These are phyloP conservation scores for Lepiota brunneoincarnata DNA, from an alignment of 768 basidiomycete genomes.

Conservation along the genomic window DNA sequence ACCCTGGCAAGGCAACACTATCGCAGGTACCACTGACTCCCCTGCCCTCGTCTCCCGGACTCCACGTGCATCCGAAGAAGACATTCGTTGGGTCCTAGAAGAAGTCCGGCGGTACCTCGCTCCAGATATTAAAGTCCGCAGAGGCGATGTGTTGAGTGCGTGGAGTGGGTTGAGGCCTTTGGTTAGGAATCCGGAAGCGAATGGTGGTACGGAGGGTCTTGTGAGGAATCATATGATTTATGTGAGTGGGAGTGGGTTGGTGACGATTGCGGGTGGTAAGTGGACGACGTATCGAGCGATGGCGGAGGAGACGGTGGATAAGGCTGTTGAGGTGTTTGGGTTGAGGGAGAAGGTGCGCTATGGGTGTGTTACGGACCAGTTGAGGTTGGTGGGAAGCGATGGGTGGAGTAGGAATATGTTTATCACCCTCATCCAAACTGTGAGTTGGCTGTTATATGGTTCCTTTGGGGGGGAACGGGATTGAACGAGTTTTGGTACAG, in stretches of 20 bases:
- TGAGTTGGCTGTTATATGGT: constrained; percentile 30
- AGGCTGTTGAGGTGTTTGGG: constrained; percentile 76
- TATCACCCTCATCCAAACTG: constrained; percentile 90
- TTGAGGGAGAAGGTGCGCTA: constrained; percentile 53
- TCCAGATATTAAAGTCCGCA: constrained; percentile 89
- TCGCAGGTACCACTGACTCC: constrained; percentile 95
- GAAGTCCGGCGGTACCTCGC: constrained; percentile 88
- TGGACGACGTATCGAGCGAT: constrained; percentile 98
- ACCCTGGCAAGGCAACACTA: constrained; percentile 97
- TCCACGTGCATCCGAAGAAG: constrained; percentile 85
- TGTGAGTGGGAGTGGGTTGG: constrained; percentile 72
- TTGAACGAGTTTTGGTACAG: constrained; percentile 31
- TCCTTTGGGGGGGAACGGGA: background rate
- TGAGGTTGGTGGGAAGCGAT: constrained; percentile 88
- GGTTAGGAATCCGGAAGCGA: constrained; percentile 69
- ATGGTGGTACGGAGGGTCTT: constrained; percentile 72
- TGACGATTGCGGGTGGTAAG: constrained; percentile 97
- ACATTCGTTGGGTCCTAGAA: constrained; percentile 95
- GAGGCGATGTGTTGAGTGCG: constrained; percentile 93
- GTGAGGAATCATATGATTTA: constrained; percentile 94
- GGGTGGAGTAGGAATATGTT: constrained; percentile 97
- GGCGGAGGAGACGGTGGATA: constrained; percentile 93
- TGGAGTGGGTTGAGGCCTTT: constrained; percentile 93
- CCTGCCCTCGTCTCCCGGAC: constrained; percentile 68
- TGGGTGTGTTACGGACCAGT: constrained; percentile 73